phyloP scores from a whole-genome alignment of 2,329 filamentous ascomycete genomes.

The Diaporthe sp. region DNA sequence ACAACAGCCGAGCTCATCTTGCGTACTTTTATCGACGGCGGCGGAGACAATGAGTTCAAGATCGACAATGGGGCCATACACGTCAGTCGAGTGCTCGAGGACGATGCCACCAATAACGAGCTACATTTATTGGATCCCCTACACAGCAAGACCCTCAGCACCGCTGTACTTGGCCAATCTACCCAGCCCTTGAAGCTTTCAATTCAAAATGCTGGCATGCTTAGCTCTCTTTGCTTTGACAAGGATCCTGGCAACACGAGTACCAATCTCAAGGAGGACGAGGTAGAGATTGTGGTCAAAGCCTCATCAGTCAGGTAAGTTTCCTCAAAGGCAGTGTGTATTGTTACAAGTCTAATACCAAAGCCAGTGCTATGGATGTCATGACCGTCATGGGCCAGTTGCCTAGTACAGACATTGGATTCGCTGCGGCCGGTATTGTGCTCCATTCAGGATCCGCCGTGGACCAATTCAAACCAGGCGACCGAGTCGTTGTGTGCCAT shows the following conservation, averaged over 20 bases:
- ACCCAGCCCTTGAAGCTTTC: not conserved
- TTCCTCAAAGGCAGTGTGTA: not conserved
- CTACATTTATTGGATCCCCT: not conserved
- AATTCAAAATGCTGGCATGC: not conserved
- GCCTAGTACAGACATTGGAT: slow-evolving; percentile 37
- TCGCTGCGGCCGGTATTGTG: slow-evolving; percentile 39
- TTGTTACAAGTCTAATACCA: not conserved
- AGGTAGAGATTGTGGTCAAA: not conserved
- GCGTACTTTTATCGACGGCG: not conserved
- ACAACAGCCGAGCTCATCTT: not conserved
- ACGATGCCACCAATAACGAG: not conserved
- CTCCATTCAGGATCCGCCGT: not conserved
- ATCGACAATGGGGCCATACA: not conserved
- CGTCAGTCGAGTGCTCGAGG: not conserved
- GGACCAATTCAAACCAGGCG: not conserved
- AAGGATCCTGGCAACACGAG: not conserved
- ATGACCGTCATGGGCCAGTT: slow-evolving; percentile 46
- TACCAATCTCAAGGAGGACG: not conserved
- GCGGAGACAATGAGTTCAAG: not conserved
- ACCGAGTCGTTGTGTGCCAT: slow-evolving; percentile 36
- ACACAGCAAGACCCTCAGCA: not conserved
- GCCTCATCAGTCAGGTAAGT: not conserved
- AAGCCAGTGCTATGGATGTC: slow-evolving; percentile 42
- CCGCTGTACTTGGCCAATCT: not conserved
- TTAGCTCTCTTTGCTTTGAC: not conserved